Base-by-base conservation (phyloP, 345 rosid species). In the Tarenaya hassleriana region DNA sequence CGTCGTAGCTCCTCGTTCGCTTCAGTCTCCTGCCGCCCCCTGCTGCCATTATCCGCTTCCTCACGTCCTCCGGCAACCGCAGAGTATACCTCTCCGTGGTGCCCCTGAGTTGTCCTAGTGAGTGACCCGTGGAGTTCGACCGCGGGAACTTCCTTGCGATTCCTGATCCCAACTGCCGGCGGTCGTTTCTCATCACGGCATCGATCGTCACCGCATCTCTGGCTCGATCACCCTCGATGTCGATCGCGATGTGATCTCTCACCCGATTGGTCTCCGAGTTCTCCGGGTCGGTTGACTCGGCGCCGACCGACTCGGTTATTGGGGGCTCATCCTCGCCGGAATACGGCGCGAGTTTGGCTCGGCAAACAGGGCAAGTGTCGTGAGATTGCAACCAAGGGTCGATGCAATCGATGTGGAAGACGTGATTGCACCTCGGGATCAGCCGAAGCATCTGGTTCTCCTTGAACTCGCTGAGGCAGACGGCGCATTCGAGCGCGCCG, bases 41-140 rank as follows among this genome's bases (percentile, higher is more conserved):
- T 4, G 48, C 70, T 52, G 46, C 59, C 15, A 66, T 37, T 10
- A 69, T 40, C 44, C 29, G 63, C 60, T 41, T 71, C 62, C 59
- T 18, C 31, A 73, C 58, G 10, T 81, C 87, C 10, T 69, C 83
- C 4, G 87, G 77, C 52, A 80, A 67, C 47, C 69, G 69, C n/a
- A 80, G 58, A 4, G 81, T 75, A 35, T 60, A 71, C 55, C 72
- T 73, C 40, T 77, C 83, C 2, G 49, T 13, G 11, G 38, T 63
- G 38, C 46, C 69, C 27, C 71, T 44, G 0, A 60, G 34, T 41
- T 55, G 67, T 18, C 27, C 73, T 8, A 77, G 56, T 39, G 78
- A 80, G 59, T 80, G 86, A 4, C 83, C 83, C 10, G 81, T 80
- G 16, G 83, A 77, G 34, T 80, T 73, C 27, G 81, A 80, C 38